Conservation (phyloP, 768 basidiomycete species). For the Paxillus ammoniavirescens region DNA sequence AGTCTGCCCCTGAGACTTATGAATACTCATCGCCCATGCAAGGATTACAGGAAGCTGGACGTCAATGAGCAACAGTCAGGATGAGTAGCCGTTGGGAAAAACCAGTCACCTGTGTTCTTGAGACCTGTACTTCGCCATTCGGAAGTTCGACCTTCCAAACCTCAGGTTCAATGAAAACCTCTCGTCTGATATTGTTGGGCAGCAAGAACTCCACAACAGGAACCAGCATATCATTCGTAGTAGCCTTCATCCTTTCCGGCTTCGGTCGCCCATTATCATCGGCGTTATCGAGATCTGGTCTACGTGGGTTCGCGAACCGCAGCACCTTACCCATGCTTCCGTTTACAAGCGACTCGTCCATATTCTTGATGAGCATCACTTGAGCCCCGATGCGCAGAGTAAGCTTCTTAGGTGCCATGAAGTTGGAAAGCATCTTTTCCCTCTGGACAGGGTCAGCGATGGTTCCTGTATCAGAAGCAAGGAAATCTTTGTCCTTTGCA, state of each 20-base stretch:
- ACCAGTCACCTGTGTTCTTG: slow-evolving; percentile 67
- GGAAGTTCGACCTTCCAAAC: slow-evolving; percentile 85
- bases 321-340: slow-evolving; percentile 88
- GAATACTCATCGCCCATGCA: slow-evolving; percentile 98
- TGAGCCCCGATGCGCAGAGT: slow-evolving; percentile 77
- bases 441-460: slow-evolving; percentile 53
- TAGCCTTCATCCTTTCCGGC: slow-evolving; percentile 26
- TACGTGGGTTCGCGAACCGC: slow-evolving; percentile 65
- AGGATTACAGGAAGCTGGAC: slow-evolving; percentile 80
- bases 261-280: slow-evolving; percentile 36
- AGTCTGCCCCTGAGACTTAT: slow-evolving; percentile 98
- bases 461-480: slow-evolving; percentile 62
- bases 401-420: slow-evolving; percentile 82
- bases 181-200: slow-evolving; percentile 53
- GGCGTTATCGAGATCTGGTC: slow-evolving; percentile 39
- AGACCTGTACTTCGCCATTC: slow-evolving; percentile 81
- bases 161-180: slow-evolving; percentile 65
- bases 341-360: slow-evolving; percentile 88
- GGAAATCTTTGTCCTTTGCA: slow-evolving; percentile 52
- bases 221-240: slow-evolving; percentile 38
- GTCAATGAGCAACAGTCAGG: not conserved
- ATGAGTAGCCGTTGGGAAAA: not conserved
- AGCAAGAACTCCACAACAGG: slow-evolving; percentile 81
- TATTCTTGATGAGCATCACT: slow-evolving; percentile 95
- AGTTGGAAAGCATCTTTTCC: slow-evolving; percentile 81